Evolutionary conservation across 768 basidiomycete genomes (phyloP), one percentile per base, ranked within the genome.

Genomic region (Termitomyces sp.): DNA sequence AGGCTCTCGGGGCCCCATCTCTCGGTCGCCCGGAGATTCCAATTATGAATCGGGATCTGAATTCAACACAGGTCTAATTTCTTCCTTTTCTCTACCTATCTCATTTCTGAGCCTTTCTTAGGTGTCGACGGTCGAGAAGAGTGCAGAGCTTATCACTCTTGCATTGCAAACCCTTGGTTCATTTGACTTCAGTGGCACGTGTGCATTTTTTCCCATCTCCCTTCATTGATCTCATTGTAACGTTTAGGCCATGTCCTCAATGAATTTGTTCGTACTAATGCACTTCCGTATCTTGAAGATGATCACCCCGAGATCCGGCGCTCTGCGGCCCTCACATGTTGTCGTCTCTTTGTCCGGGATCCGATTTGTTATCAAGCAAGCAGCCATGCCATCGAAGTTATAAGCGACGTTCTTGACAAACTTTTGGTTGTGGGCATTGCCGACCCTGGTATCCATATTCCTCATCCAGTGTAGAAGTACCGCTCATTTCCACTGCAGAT

Each of bases 401-500:
- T 99, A 67, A 93, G 92, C 69, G 96, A 98, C 61, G 95, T 98
- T n/a, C 79, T 98, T 42, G 94, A 97, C 70, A 98, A 98, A 71
- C 79, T 99, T 13, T 72, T 98, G 55, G 95, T 92, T 2, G 92
- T 98, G 32, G 96, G 90, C 10, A 94, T 97, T 54, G 94, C 96
- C 31, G 97, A 99, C 76, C 93, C 95, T 52, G 93, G 95, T 94
- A 66, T 43, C 69, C 20, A 29, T 37, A 1, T n/a, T 46, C 37
- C 9, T 27, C 22, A 46, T 41, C 36, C 48, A 7, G 63, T 62
- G 53, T 61, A 13, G n/a, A 9, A 27, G 48, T 49, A 26, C 49
- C 46, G 61, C 32, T 59, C 22, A 41, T 55, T 39, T 20, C 16
- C 5, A 55, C 20, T 41, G n/a, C 64, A 88, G 94, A 94, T 66